Base-by-base conservation (phyloP, 768 basidiomycete genomes). In the Pulveroboletus sp. region DNA sequence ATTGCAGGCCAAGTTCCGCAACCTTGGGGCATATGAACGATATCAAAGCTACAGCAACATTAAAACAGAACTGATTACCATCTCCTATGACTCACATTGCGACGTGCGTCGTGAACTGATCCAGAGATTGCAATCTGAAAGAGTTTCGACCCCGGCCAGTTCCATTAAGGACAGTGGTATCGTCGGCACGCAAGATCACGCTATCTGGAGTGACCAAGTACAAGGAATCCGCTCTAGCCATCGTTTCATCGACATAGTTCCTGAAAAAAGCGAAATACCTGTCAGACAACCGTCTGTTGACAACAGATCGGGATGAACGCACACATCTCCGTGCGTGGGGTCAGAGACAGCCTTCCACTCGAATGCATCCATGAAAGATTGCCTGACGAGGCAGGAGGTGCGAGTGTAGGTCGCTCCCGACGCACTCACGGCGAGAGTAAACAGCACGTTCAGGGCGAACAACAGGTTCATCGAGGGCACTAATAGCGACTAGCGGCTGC, bases 201-300 rank as follows among this genome's bases (percentile, higher is more conserved):
- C 47, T 52, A 45, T 76, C 66, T 15, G 70, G 72, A 14, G 70
- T 71, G 2, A 81, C 71, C 55, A 69, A 82, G 0, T 80, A 82
- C 33, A 88, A 62, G 56, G 85, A 83, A 50, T 76, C 64, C 10
- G 67, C 65, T 18, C 70, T 53, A 0, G 86, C 83, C 0, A 79
- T 81, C 0, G 62, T 57, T 49, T 75, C 67, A 51, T 68, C 55
- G 48, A 79, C 73, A 50, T 76, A 77, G 56, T 71, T 72, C 27
- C 70, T 75, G 55, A n/a, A 38, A 42, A 38, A 38, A 32, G 10
- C 7, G 8, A 27, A 33, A 4, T 11, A 2, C 36, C 40, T 43
- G 33, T 36, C 21, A 40, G 37, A 33, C 14, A n/a, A 14, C 2
- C 17, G 15, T n/a, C 14, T 18, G 36, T 27, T 8, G 15, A 31